phyloP scores from a whole-genome alignment of 148 eudicot species.

The Amaranthus palmeri region DNA sequence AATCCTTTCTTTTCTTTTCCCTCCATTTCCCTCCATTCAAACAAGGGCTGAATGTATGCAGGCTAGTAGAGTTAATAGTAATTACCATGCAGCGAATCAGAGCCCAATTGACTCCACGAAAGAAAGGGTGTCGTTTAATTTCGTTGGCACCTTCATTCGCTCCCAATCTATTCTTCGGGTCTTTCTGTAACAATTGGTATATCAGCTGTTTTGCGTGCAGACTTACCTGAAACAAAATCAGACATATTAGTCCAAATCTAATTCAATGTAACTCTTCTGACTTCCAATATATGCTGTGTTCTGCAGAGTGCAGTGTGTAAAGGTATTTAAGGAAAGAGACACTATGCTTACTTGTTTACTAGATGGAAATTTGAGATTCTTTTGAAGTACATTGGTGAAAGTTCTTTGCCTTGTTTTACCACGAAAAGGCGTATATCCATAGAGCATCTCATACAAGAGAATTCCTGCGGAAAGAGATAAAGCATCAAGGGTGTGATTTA shows the following conservation, averaged over 20 bases:
- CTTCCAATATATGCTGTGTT: background rate
- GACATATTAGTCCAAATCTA: background rate
- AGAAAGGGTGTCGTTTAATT: constrained; percentile 85
- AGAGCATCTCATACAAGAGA: constrained; percentile 86
- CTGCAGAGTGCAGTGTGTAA: background rate
- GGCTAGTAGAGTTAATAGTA: background rate
- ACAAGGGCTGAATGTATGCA: background rate
- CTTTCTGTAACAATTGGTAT: constrained; percentile 74
- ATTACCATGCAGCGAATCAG: constrained; percentile 83
- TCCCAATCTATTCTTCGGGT: constrained; percentile 81
- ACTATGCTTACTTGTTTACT: constrained; percentile 44
- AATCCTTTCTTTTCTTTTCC: too few species aligned
- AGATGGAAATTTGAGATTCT: constrained; percentile 72
- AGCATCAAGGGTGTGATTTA: too few species aligned
- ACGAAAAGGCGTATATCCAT: constrained; percentile 95
- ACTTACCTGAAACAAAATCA: constrained; percentile 53
- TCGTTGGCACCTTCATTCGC: constrained; percentile 90
- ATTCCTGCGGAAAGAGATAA: constrained; percentile 46
- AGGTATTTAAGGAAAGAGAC: background rate
- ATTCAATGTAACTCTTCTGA: background rate
- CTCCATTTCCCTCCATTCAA: too few species aligned
- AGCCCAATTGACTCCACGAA: constrained; percentile 90
- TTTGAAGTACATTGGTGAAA: constrained; percentile 78
- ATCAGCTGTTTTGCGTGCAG: constrained; percentile 76
- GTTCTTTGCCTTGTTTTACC: constrained; percentile 99